Conservation (phyloP, 1,139 yeast genomes). For the Suhomyces kunorum region DNA sequence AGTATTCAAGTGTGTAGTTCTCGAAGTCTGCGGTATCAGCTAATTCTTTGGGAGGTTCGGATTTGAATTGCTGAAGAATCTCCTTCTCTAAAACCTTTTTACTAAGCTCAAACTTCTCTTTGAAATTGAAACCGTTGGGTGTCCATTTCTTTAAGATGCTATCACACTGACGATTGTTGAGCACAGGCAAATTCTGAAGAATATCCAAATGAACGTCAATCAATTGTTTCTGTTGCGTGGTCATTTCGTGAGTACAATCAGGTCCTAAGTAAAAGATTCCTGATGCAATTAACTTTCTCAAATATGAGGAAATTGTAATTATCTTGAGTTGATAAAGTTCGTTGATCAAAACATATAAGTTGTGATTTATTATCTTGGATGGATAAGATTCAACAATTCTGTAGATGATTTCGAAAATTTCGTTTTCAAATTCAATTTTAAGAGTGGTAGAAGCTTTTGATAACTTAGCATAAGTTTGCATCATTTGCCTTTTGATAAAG, state of each 20-base stretch:
- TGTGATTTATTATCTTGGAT: constrained; percentile 26
- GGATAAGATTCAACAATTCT: constrained; percentile 24
- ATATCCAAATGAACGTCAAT: constrained; percentile 44
- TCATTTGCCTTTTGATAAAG: constrained; percentile 37
- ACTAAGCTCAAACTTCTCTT: constrained; percentile 32
- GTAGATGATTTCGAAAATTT: constrained; percentile 36
- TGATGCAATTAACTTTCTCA: constrained; percentile 77
- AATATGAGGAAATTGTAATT: constrained; percentile 64
- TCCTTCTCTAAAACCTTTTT: constrained; percentile 26
- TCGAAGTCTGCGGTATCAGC: no score
- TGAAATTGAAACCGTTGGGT: constrained; percentile 34
- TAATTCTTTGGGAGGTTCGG: background rate
- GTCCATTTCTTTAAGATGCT: constrained; percentile 49
- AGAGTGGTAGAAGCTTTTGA: constrained; percentile 21
- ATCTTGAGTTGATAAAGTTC: constrained; percentile 55
- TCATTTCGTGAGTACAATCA: constrained; percentile 16
- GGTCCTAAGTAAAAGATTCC: constrained; percentile 66
- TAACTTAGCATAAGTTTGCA: constrained; percentile 22
- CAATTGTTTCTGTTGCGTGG: constrained; percentile 5
- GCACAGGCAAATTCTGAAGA: constrained; percentile 54
- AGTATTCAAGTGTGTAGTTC: constrained; percentile 4
- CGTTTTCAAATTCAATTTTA: constrained; percentile 50
- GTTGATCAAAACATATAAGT: constrained; percentile 53
- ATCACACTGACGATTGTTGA: constrained; percentile 53
- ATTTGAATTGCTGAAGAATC: constrained; percentile 19